Evolutionary conservation across 306 rosid species (phyloP), one percentile per base, ranked within the genome.

Genomic region (Lotus japonicus): DNA sequence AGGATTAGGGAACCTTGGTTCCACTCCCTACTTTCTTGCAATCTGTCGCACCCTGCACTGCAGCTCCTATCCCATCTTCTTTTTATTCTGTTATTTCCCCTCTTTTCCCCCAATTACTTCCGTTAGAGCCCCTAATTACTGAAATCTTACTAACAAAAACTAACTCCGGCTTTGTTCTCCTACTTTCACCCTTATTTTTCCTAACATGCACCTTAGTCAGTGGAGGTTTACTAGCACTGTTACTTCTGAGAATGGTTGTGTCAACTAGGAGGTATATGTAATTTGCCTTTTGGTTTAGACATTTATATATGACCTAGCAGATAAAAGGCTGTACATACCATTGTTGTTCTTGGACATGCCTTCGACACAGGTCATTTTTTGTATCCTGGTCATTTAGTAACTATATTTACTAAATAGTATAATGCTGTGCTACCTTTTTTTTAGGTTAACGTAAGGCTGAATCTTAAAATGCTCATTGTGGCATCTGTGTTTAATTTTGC

Each of bases 351-450:
- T 26, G 58, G 60, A 58, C 49, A 46, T 58, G 64, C 17, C 69
- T 68, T 31, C 43, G 35, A 51, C 33, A 58, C 49, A 23, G 58
- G 56, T 39, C 49, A 64, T 15, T 31, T 70, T 43, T 46, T 77
- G 62, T 64, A 54, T 70, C 71, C 6, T 41, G 58, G 67, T 71
- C 68, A 70, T 70, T 64, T 64, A 19, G 6, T 49, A 42, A 35
- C 52, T 57, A 46, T 53, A 60, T 69, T 53, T 26, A 45, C 36
- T 53, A 18, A 71, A 41, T 38, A 18, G 33, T 18, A 46, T 60
- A 39, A 26, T 41, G 63, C 5, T 60, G 36, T 23, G 53, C 62
- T 62, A 3, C n/a, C 44, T 44, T 19, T 61, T 35, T 14, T 44
- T 63, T 35, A 14, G 36, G 72, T 50, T 43, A 18, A 64, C 49